Evolutionary conservation across 2,329 filamentous ascomycete species (phyloP), one percentile per base, ranked within the genome.

Genomic region (Penicillium psychrosexuale): DNA sequence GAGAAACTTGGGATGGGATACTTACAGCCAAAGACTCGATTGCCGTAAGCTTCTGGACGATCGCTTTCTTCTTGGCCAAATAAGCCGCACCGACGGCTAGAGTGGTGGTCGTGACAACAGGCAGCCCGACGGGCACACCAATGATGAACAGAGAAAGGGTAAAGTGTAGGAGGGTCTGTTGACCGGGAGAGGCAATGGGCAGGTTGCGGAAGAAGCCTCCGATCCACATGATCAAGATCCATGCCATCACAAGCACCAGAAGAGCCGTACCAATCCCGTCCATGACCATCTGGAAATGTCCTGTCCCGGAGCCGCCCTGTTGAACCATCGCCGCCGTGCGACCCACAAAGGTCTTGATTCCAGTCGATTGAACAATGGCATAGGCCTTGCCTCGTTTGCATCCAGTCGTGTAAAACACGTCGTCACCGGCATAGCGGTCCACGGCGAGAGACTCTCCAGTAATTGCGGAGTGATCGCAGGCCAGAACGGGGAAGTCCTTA

Each of bases 271-370:
- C 88, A 66, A 91, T 91, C 62, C 83, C 87, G 79, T 90, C 86
- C 88, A 91, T 91, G 77, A 91, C 88, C 54, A 87, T 84, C 78
- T 91, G 90, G 79, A 90, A 89, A 74, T 90, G 86, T 69, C 88
- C 88, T 70, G 87, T 24, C 22, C 22, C 22, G 22, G 22, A 24
- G 22, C 22, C 85, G 68, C 89, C 88, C 74, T 87, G 85, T 74
- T 88, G 83, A 46, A 91, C 88, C 61, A 91, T 82, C 58, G 81
- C 82, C 42, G 88, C 88, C 62, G 88, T 91, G 69, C 84, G 84
- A 72, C 88, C 88, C 70, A 91, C 87, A 75, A 91, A 91, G 52
- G 88, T 90, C 71, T 82, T 82, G 71, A 82, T 86, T 51, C 88
- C 88, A 50, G 82, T 81, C 55, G 84, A 83, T 53, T 84, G 82